Evolutionary conservation across 2,329 filamentous ascomycete genomes (phyloP), one percentile per base, ranked within the genome.

Genomic region (Trichophyton mentagrophytes): DNA sequence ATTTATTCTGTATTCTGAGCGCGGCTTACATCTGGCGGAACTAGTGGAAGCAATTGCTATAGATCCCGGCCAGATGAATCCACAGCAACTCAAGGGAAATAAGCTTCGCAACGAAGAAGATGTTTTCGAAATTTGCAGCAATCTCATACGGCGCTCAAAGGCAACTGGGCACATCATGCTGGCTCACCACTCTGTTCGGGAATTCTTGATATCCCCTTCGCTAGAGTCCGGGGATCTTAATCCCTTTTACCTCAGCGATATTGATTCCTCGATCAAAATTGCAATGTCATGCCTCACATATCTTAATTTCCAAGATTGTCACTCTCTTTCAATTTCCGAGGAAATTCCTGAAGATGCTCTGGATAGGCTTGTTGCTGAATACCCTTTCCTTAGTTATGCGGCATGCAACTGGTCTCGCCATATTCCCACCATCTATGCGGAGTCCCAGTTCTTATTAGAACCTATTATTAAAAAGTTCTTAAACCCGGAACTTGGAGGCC

Each of bases 141-240:
- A 27, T 30, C 51, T 56, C 13, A 27, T 56, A 20, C 51, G 51
- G n/a, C 51, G 51, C 25, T 56, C 51, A 17, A 27, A 56, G 15
- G 27, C 51, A 3, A 56, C 51, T 27, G 51, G 51, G 5, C 51
- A 56, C 7, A 9, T 56, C 22, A 36, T 56, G 51, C 36, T 56
- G 15, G 51, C 51, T 6, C 51, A 56, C 27, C 51, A 56, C 51
- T 56, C 51, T 56, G 22, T 56, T 56, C 51, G 51, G 3, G 51
- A 56, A 27, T 56, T 56, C 13, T 56, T 56, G 22, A 27, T 30
- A 11, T 56, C 51, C 8, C 36, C 51, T 33, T 11, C 36, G 36
- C 11, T 56, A 22, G 51, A 56, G 15, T 22, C 51, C 2, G 51
- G 51, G 13, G 20, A 27, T 7, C 22, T 8, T 3, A 56, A 56